Conservation (phyloP, 345 rosid genomes). For the Rhodomyrtus tomentosa region DNA sequence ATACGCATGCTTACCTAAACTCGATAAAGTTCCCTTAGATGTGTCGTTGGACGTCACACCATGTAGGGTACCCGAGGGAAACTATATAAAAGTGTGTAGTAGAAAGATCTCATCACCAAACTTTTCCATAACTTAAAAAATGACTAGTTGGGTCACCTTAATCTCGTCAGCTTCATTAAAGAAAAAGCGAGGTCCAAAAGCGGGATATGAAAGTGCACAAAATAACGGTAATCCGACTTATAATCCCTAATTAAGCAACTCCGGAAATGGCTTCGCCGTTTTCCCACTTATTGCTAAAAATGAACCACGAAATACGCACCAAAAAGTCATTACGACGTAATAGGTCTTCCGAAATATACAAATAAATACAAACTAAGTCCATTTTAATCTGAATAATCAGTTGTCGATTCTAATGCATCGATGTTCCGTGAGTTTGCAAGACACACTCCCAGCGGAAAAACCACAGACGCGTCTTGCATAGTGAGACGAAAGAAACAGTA, state of each 20-base stretch:
- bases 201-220: background rate
- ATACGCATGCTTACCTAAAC: background rate
- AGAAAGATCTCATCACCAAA: background rate
- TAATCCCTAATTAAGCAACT: background rate
- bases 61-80: background rate
- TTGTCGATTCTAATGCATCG: background rate
- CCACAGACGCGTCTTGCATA: background rate
- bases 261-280: background rate
- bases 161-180: background rate
- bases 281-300: background rate
- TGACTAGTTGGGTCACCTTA: background rate
- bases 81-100: background rate
- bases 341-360: background rate
- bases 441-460: background rate
- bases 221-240: background rate
- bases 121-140: background rate
- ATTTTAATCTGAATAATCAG: background rate
- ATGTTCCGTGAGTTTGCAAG: background rate
- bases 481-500: background rate
- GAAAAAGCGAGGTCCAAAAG: background rate
- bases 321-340: background rate
- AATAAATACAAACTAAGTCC: background rate
- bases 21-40: background rate
- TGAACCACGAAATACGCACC: background rate
- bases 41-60: background rate